phyloP scores from a whole-genome alignment of 2,329 filamentous ascomycete genomes.

The Gaeumannomyces sp. region DNA sequence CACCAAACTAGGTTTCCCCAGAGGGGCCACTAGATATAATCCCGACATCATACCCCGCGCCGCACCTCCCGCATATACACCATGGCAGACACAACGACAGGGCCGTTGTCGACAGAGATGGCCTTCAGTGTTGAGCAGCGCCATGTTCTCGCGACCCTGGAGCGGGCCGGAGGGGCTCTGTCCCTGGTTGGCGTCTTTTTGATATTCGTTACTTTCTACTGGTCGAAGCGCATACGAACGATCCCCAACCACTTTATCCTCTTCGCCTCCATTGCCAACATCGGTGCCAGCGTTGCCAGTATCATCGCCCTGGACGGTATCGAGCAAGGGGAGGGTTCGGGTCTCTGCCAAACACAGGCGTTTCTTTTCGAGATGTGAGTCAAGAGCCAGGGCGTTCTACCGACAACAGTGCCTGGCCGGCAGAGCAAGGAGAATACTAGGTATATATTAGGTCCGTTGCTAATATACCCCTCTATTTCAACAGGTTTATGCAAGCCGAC shows the following conservation, averaged over 20 bases:
- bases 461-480: background rate
- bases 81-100: background rate
- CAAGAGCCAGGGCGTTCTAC: background rate
- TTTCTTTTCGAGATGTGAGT: constrained; percentile 63
- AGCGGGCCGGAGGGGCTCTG: constrained; percentile 47
- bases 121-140: constrained; percentile 30
- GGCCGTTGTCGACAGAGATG: constrained; percentile 6
- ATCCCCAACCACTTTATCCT: constrained; percentile 58
- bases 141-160: constrained; percentile 38
- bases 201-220: constrained; percentile 46
- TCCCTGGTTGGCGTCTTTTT: constrained; percentile 44
- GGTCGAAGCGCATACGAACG: constrained; percentile 47
- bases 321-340: constrained; percentile 40
- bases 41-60: background rate
- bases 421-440: background rate
- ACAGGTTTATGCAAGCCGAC: constrained; percentile 71
- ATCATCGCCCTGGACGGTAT: constrained; percentile 65
- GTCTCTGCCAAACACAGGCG: constrained; percentile 56
- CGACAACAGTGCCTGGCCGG: background rate
- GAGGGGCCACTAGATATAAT: background rate
- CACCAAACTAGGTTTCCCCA: background rate
- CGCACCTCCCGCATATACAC: constrained; percentile 1
- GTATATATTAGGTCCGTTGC: background rate
- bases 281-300: constrained; percentile 58
- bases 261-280: constrained; percentile 53